A percentile compares a stretch with the other conserved stretches of the same genome.
Evolutionary conservation across 2,329 filamentous ascomycete genomes (phyloP).

Genomic region (Fusarium sp.): DNA sequence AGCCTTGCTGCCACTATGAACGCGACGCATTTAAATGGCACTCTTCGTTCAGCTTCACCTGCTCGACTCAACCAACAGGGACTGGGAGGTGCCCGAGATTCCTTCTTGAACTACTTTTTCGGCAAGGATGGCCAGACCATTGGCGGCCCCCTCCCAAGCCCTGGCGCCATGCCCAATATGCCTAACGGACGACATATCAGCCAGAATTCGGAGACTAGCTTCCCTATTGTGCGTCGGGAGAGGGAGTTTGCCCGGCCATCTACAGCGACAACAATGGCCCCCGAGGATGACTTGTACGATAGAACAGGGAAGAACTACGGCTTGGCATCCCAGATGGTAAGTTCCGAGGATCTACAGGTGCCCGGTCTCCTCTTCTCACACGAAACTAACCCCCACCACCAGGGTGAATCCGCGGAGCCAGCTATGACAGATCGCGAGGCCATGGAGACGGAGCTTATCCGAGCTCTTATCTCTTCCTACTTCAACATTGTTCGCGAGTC

Average conservation of each 20-base stretch:
- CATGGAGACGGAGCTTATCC: conserved; percentile 97
- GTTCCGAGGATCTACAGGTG: conserved; percentile 44
- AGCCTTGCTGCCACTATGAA: conserved; percentile 69
- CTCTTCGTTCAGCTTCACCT: conserved; percentile 47
- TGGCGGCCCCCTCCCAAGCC: conserved; percentile 50
- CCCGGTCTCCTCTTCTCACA: conserved; percentile 15
- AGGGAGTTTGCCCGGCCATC: conserved; percentile 64
- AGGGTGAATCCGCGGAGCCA: conserved; percentile 75
- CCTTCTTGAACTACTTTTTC: conserved; percentile 98
- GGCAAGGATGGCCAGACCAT: conserved; percentile 81
- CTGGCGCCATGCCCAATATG: conserved; percentile 36
- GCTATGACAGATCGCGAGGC: conserved; percentile 94
- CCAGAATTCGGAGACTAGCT: conserved; percentile 81
- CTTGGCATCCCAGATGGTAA: conserved; percentile 67
- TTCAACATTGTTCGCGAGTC: conserved; percentile 99
- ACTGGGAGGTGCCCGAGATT: conserved; percentile 77
- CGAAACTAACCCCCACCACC: conserved; percentile 36
- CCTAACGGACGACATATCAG: conserved; percentile 71
- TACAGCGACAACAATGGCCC: conserved; percentile 45
- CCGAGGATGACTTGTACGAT: conserved; percentile 55
- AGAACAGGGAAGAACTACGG: conserved; percentile 52
- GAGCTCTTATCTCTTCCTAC: conserved; percentile 95
- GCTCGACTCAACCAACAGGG: conserved; percentile 65
- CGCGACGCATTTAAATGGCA: conserved; percentile 60
- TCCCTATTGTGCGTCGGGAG: conserved; percentile 82